A percentile compares a stretch with the other conserved stretches of the same genome.
phyloP scores from a whole-genome alignment of 2,329 filamentous ascomycete species.

The Cordyceps fumosorosea region DNA sequence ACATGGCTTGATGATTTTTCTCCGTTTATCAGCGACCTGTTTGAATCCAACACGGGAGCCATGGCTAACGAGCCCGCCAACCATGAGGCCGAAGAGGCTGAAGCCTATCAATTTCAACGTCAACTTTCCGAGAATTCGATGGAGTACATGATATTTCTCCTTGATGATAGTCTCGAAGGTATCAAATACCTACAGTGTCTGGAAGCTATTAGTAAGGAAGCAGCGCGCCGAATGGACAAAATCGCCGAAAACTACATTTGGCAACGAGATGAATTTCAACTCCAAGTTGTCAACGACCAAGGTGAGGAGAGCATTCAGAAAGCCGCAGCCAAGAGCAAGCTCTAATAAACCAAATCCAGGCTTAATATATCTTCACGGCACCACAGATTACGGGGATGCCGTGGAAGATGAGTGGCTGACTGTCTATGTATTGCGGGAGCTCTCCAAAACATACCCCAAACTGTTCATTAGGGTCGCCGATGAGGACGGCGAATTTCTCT shows the following conservation, averaged over 20 bases:
- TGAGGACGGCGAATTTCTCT: slow-evolving; percentile 88
- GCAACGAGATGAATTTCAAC: slow-evolving; percentile 78
- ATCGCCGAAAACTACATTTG: slow-evolving; percentile 86
- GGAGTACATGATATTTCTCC: slow-evolving; percentile 69
- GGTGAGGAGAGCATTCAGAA: slow-evolving; percentile 34
- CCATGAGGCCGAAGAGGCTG: not conserved
- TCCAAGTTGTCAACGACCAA: slow-evolving; percentile 55
- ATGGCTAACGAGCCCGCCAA: not conserved
- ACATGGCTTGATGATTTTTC: not conserved
- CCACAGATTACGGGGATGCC: slow-evolving; percentile 85
- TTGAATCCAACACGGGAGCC: not conserved
- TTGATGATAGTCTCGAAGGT: slow-evolving; percentile 48
- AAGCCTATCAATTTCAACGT: not conserved
- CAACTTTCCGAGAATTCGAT: slow-evolving; percentile 69
- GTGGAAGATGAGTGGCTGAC: slow-evolving; percentile 97
- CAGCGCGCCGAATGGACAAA: slow-evolving; percentile 53
- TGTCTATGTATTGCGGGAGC: slow-evolving; percentile 77
- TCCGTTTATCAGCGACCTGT: not conserved
- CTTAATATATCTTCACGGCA: slow-evolving; percentile 61
- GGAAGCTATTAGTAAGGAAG: slow-evolving; percentile 65
- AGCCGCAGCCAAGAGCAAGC: not conserved
- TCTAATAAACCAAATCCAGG: slow-evolving; percentile 27
- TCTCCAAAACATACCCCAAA: slow-evolving; percentile 64
- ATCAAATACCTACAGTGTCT: slow-evolving; percentile 57
- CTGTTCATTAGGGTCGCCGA: slow-evolving; percentile 82